Base-by-base conservation (phyloP, 208 protist species). In the Leishmania arabica region DNA sequence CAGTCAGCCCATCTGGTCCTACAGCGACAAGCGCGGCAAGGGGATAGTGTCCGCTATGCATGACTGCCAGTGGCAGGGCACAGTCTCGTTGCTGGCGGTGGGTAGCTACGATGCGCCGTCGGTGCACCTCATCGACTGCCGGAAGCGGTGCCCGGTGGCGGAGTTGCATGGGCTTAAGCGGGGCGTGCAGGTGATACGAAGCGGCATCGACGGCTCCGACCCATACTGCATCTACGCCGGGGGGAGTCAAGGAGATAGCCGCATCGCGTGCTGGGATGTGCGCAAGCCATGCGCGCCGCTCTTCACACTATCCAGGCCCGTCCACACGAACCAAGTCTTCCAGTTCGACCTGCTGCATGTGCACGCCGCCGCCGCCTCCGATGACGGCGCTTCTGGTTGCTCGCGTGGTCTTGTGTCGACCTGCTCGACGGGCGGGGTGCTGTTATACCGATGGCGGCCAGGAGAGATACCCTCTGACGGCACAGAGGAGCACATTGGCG, bases 191-290 rank as follows among this genome's bases (percentile, higher is more conserved):
- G 60, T 79, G 66, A 69, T 88, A 72, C 84, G 71, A 80, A 49
- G 69, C 65, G 42, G 69, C 49, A 54, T 80, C 49, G 79, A 77
- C 21, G 69, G 56, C 70, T 88, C 70, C 73, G 77, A 84, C 45
- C 78, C 80, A 9, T 68, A 73, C n/a, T 76, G 24, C 40, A 37
- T 88, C n/a, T 88, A 81, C 53, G 84, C 65, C 1, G 77, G 80
- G 13, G 84, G 84, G 37, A 75, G 71, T 40, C 74, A 80, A 62
- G 83, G 87, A 3, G 90, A 93, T 27, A 85, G 86, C 47, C 74
- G 86, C 66, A 92, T 96, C 69, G 60, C 89, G 13, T 89, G 90
- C 84, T 96, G 92, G 92, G 92, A 96, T 73, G 69, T 94, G 60
- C 89, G 92, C 5, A 75, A 79, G 24, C 85, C 89, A 34, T 74